Conservation (phyloP, 257 asterid species). For the Osmanthus fragrans region DNA sequence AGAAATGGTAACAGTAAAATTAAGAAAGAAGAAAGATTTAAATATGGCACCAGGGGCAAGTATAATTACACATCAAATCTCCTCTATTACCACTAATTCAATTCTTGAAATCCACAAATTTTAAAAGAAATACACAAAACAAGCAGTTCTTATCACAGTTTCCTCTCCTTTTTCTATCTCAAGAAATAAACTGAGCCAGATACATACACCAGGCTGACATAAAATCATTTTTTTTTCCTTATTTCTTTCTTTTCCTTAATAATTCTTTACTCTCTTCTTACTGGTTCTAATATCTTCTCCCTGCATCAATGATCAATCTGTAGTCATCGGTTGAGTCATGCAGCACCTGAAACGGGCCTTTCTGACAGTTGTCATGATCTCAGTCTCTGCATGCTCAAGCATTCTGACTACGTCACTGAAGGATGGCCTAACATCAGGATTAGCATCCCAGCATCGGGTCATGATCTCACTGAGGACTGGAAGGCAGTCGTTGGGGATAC, state of each 20-base stretch:
- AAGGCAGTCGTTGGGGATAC: conserved; percentile 55
- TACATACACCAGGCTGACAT: conserved; percentile 53
- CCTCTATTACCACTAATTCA: conserved; percentile 57
- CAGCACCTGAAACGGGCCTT: conserved; percentile 86
- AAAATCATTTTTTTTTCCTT: conserved; percentile 13
- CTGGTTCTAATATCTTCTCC: conserved; percentile 21
- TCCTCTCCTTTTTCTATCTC: conserved; percentile 40
- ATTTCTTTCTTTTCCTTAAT: neutral
- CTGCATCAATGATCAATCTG: conserved; percentile 30
- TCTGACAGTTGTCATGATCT: conserved; percentile 63
- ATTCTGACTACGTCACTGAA: conserved; percentile 59
- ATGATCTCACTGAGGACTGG: conserved; percentile 60
- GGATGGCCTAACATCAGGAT: conserved; percentile 65
- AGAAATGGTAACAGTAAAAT: neutral
- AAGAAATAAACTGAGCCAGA: conserved; percentile 38
- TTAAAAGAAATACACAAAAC: conserved; percentile 29
- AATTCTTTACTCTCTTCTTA: conserved; percentile 25
- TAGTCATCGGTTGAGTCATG: conserved; percentile 58
- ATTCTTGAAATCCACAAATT: conserved; percentile 40
- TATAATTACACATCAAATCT: conserved; percentile 46
- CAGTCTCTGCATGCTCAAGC: conserved; percentile 70
- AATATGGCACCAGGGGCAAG: conserved; percentile 19
- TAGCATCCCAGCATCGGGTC: conserved; percentile 67
- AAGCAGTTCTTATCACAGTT: conserved; percentile 36
- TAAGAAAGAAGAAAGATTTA: neutral